Conservation (phyloP, 306 rosid species). For the Phaseolus lunatus region DNA sequence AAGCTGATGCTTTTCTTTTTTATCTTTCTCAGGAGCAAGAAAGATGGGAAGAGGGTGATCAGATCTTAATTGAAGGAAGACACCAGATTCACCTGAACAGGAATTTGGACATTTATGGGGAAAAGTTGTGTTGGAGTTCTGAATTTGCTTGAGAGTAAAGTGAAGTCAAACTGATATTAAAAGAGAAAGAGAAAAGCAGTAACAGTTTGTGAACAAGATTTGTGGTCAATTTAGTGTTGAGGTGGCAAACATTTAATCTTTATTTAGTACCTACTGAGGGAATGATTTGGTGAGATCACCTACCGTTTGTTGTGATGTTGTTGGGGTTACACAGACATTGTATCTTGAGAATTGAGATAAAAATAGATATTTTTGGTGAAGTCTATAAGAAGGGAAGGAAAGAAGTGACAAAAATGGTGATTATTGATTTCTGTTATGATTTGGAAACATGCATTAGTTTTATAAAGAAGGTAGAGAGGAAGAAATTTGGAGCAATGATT, state of each 20-base stretch:
- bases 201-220: background rate
- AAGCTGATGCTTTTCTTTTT: background rate
- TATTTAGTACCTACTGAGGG: conserved; percentile 34
- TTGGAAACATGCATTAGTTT: background rate
- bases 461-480: background rate
- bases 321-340: background rate
- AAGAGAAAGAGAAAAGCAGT: background rate
- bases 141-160: conserved; percentile 42
- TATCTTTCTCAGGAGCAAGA: background rate
- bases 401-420: background rate
- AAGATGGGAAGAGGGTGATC: background rate
- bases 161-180: conserved; percentile 31
- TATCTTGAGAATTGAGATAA: background rate
- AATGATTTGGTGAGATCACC: conserved; percentile 37
- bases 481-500: conserved; percentile 37
- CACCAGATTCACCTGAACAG: conserved; percentile 13
- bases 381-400: too few relatives aligned
- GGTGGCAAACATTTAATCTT: conserved; percentile 3
- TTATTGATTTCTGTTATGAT: background rate
- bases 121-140: conserved; percentile 3
- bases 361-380: background rate
- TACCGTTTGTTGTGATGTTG: conserved; percentile 7
- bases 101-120: conserved; percentile 26
- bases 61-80: background rate
- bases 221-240: background rate